Conservation (phyloP, 164 flowering plant genomes). For the Aristolochia californica region DNA sequence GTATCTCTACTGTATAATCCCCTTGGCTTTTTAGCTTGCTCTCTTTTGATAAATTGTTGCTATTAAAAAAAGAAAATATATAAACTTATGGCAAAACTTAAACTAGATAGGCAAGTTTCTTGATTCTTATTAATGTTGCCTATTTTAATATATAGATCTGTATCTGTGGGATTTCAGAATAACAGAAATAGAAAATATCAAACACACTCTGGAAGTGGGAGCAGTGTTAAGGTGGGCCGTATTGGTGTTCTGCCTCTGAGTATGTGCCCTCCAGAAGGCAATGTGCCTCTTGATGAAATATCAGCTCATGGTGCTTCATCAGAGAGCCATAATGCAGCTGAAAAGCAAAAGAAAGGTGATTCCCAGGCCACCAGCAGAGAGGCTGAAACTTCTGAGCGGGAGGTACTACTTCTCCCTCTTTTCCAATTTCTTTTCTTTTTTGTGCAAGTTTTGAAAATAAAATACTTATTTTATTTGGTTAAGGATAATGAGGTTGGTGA, state of each 20-base stretch:
- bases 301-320: slow-evolving; percentile 35
- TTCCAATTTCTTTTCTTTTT: no score
- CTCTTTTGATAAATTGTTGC: neutral
- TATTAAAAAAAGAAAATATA: neutral
- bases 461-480: slow-evolving; percentile 23
- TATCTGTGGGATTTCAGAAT: slow-evolving; percentile 22
- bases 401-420: no score
- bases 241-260: slow-evolving; percentile 57
- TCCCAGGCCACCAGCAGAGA: slow-evolving; percentile 56
- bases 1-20: neutral
- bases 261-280: slow-evolving; percentile 54
- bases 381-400: slow-evolving; percentile 10
- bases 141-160: neutral
- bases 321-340: slow-evolving; percentile 40
- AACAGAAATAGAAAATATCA: slow-evolving; percentile 62
- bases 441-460: slow-evolving; percentile 28
- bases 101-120: neutral
- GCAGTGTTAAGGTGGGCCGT: slow-evolving; percentile 45
- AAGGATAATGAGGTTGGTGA: slow-evolving; percentile 14
- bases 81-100: neutral
- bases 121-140: neutral
- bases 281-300: slow-evolving; percentile 61
- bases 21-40: neutral
- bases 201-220: slow-evolving; percentile 65
- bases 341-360: slow-evolving; percentile 53